Conservation (phyloP, 371 early-diverging fungal genomes). For the Mucor irregularis region DNA sequence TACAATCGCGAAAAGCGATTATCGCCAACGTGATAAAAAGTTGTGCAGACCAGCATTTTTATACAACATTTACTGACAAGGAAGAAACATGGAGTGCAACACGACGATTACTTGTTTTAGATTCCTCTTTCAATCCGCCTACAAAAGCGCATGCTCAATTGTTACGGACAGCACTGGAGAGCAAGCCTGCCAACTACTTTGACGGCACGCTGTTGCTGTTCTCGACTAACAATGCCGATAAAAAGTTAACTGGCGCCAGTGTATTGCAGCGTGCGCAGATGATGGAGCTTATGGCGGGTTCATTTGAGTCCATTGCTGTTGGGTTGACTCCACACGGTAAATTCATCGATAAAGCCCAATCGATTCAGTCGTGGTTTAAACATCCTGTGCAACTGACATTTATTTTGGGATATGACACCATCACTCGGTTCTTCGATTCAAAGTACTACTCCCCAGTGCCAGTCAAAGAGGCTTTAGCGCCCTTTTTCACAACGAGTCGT, state of each 20-base stretch:
- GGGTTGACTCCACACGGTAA: slow-evolving; percentile 55
- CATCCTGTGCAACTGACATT: slow-evolving; percentile 42
- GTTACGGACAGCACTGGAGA: slow-evolving; percentile 23
- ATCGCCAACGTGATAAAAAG: not conserved
- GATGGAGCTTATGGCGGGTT: slow-evolving; percentile 52
- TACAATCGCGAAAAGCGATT: not conserved
- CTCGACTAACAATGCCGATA: slow-evolving; percentile 63
- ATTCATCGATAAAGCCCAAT: slow-evolving; percentile 62
- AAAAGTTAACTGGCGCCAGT: slow-evolving; percentile 51
- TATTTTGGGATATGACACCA: slow-evolving; percentile 66
- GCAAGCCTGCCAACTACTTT: slow-evolving; percentile 30
- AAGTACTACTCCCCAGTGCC: slow-evolving; percentile 53
- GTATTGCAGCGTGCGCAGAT: slow-evolving; percentile 50
- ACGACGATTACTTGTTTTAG: slow-evolving; percentile 46
- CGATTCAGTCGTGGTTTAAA: slow-evolving; percentile 22
- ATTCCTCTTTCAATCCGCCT: slow-evolving; percentile 72
- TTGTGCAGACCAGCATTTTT: slow-evolving; percentile 7
- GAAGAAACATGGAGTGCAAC: too few relatives aligned
- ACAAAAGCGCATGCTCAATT: slow-evolving; percentile 61
- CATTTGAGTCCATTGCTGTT: slow-evolving; percentile 31
- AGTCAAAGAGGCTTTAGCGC: slow-evolving; percentile 36
- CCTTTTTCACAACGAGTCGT: slow-evolving; percentile 44
- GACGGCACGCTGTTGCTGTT: slow-evolving; percentile 51
- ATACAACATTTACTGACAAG: slow-evolving; percentile 3
- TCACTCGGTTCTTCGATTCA: slow-evolving; percentile 60